Evolutionary conservation across 2,329 filamentous ascomycete genomes (phyloP), one percentile per base, ranked within the genome.

Genomic region (Fusarium sambucinum): DNA sequence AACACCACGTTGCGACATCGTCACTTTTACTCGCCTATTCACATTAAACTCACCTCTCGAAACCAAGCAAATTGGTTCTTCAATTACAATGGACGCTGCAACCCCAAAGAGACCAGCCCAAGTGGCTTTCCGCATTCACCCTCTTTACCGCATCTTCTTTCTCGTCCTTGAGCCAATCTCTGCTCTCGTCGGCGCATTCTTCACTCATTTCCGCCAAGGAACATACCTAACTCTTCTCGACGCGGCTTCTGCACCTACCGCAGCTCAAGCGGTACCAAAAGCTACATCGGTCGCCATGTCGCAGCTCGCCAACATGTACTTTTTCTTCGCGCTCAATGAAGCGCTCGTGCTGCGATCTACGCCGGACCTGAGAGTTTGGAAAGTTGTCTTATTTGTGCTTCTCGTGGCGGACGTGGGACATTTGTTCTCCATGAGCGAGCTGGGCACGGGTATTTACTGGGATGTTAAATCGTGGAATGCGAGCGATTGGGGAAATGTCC

Each of bases 321-420:
- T 94, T 38, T 86, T 92, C 59, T 92, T 94, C 77, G 88, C 90
- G 56, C 79, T 95, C 73, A 93, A 91, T 80, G 92, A 96, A 80
- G 91, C 90, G 3, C 79, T 93, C 25, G 89, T 95, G 14, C 84
- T 95, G 68, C 89, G 92, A 41, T 84, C 86, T 17, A 92, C 92
- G 9, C 80, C 81, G 50, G 89, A 94, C 79, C 74, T 90, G 33
- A 82, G 83, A 25, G 91, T 95, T 59, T 95, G 92, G 92, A 84
- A 81, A 68, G 83, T 86, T 2, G 82, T 94, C 27, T 81, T 94
- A 6, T 79, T 90, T 45, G 89, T 86, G 37, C 80, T 94, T 60
- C 83, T 94, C 32, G 76, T 94, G 17, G 92, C 90, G n/a, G 92
- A 95, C 77, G 76, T 93, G 33, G 92, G 92, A 5, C 92, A 94